A percentile compares a stretch with the other conserved stretches of the same genome.
Conservation (phyloP, 305 asterid genomes). For the Fraxinus paxiana region DNA sequence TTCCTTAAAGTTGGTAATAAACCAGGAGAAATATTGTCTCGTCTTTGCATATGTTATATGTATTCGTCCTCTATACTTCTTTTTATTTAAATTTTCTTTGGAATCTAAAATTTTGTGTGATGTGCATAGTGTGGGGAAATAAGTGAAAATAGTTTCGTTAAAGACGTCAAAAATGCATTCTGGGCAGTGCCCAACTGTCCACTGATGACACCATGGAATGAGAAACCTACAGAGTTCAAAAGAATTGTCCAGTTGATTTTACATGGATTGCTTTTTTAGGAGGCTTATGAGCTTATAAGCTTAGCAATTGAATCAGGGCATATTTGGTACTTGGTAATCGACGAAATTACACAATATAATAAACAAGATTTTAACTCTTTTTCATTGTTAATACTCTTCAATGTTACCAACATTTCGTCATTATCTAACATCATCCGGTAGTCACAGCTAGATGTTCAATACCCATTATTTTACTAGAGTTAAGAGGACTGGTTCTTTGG, state of each 20-base stretch:
- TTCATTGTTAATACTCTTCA: not conserved
- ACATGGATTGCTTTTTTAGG: not conserved
- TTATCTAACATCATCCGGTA: not conserved
- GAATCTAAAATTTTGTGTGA: not conserved
- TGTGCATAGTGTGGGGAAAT: not conserved
- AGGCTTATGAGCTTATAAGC: not conserved
- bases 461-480: not conserved
- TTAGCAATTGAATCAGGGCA: not conserved
- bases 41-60: not conserved
- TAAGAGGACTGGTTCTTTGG: constrained; percentile 4
- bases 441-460: not conserved
- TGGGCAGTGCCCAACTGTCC: not conserved
- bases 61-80: not conserved
- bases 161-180: not conserved
- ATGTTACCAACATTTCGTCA: not conserved
- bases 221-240: not conserved
- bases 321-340: not conserved
- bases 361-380: not conserved
- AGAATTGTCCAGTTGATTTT: not conserved
- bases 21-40: not conserved
- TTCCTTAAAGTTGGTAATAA: not conserved
- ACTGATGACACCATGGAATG: not conserved
- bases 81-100: not conserved
- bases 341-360: not conserved
- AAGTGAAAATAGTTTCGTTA: not conserved